A percentile compares a stretch with the other conserved stretches of the same genome.
Evolutionary conservation across 2,329 filamentous ascomycete genomes (phyloP).

Genomic region (Scedosporium minutisporum): DNA sequence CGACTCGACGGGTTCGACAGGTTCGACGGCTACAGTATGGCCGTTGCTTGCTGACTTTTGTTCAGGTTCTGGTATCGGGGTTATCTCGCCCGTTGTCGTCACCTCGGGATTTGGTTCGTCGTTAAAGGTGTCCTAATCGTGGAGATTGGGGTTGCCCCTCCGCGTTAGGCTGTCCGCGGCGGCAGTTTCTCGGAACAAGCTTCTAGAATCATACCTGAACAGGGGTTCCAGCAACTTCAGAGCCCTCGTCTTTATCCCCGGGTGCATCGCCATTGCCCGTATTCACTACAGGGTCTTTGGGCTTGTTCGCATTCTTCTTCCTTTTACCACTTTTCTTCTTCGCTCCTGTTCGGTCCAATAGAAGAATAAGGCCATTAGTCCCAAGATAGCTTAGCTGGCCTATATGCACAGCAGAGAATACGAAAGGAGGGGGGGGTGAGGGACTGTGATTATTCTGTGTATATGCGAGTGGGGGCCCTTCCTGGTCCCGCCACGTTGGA

Average conservation of each 20-base stretch:
- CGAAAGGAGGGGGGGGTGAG: background rate
- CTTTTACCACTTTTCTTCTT: conserved; percentile 52
- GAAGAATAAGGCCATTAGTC: conserved; percentile 1
- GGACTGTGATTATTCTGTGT: background rate
- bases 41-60: conserved; percentile 28
- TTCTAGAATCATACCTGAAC: conserved; percentile 5
- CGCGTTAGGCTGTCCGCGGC: background rate
- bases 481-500: conserved; percentile 5
- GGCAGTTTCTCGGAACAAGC: conserved; percentile 12
- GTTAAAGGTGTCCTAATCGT: conserved; percentile 6
- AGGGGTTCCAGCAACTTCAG: conserved; percentile 34
- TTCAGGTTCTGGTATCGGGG: conserved; percentile 3
- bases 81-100: background rate
- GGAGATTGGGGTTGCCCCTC: background rate
- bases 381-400: background rate
- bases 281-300: conserved; percentile 27
- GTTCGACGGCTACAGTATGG: conserved; percentile 17
- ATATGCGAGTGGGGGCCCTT: background rate
- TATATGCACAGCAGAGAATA: background rate
- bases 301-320: conserved; percentile 45
- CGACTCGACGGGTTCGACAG: conserved; percentile 18
- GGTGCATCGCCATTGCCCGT: conserved; percentile 22
- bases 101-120: conserved; percentile 10
- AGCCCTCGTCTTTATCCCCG: conserved; percentile 27
- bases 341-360: conserved; percentile 11